A percentile compares a stretch with the other conserved stretches of the same genome.
Conservation (phyloP, 2,329 filamentous ascomycete genomes). For the Alternaria triticimaculans region DNA sequence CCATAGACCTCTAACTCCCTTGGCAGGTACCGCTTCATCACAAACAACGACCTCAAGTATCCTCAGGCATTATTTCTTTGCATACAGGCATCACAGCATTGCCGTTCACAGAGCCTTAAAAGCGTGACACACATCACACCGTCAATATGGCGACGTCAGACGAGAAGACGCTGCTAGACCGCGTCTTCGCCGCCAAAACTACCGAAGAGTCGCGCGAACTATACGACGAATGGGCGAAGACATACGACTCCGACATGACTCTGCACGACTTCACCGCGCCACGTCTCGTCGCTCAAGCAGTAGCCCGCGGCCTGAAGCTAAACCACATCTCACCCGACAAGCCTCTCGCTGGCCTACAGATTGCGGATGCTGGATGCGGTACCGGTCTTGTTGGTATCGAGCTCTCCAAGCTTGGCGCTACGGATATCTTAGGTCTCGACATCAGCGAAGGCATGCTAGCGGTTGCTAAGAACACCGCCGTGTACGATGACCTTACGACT, state of each 20-base stretch:
- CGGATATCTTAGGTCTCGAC: conserved; percentile 61
- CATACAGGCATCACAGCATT: neutral
- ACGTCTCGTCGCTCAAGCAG: conserved; percentile 41
- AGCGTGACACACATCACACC: neutral
- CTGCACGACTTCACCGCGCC: conserved; percentile 53
- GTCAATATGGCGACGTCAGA: conserved; percentile 5
- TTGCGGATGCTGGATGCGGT: conserved; percentile 64
- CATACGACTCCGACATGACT: conserved; percentile 53
- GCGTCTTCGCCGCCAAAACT: conserved; percentile 47
- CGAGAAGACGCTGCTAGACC: conserved; percentile 36
- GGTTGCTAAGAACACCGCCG: conserved; percentile 57
- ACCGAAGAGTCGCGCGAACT: conserved; percentile 49
- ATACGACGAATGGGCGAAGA: conserved; percentile 57
- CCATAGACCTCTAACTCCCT: neutral
- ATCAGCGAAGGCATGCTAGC: conserved; percentile 62
- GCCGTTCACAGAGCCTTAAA: neutral
- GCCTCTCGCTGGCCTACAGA: conserved; percentile 32
- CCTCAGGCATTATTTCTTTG: neutral
- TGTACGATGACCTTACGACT: conserved; percentile 55
- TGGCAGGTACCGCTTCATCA: neutral
- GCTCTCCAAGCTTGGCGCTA: conserved; percentile 53
- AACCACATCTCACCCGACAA: conserved; percentile 17
- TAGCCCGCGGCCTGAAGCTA: conserved; percentile 19
- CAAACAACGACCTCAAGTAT: neutral
- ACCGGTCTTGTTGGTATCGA: conserved; percentile 61